Base-by-base conservation (phyloP, 2,329 filamentous ascomycete species). In the Uncinocarpus reesii region DNA sequence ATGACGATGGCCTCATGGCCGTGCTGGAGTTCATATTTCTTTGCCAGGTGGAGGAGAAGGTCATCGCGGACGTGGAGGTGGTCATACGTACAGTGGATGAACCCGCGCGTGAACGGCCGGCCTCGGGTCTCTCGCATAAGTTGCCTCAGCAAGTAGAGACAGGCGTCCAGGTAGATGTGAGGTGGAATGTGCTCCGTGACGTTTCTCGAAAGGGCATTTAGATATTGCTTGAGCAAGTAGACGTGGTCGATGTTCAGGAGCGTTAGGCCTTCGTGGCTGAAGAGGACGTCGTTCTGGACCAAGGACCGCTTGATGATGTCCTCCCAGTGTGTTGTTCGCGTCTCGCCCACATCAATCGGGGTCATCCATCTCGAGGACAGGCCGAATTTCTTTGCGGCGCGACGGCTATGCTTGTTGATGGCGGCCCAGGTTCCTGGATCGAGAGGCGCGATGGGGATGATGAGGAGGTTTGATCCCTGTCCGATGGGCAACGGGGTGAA, bases 241-340 rank as follows among this genome's bases (percentile, higher is more conserved):
- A 71, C 66, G 32, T 67, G 66, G 56, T 71, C 68, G 53, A 70
- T 65, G 46, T 64, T 69, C 8, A 71, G 58, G 6, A 71, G 53
- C 0, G 68, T 69, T 28, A 71, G 55, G 1, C 68, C 68, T 50
- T 71, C 68, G 37, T 66, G 63, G 48, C 63, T 66, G 57, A 69
- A 70, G 28, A 70, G 58, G 28, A 70, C 62, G 46, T 71, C 66
- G 48, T 70, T 68, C 51, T 71, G 68, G 32, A 66, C 53, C 34
- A 71, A 64, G 5, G 68, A 70, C 49, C 68, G 66, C 44, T 66
- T 60, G 32, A 68, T 58, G 4, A 70, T 60, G 52, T 69, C 68
- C 24, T 67, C 63, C 44, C 42, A 45, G 18, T 53, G 41, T 16
- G 24, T 28, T 15, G 36, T 29, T n/a, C 32, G 34, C n/a, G 44